phyloP scores from a whole-genome alignment of 345 rosid genomes.

The Lepidium didymum region DNA sequence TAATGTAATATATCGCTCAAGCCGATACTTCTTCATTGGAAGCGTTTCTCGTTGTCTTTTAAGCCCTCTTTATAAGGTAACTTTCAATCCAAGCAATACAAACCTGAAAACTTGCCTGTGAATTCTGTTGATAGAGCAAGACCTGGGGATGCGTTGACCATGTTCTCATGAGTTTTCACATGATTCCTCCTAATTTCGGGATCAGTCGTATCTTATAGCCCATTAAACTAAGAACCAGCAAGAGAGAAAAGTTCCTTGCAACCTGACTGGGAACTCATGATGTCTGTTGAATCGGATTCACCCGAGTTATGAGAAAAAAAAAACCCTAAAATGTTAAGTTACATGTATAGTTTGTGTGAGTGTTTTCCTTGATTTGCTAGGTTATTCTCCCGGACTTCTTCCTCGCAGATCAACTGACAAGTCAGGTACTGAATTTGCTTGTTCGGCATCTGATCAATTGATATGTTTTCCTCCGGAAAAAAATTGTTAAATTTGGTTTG shows the following conservation, averaged over 20 bases:
- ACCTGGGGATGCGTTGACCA: too few relatives aligned
- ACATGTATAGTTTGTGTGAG: background rate
- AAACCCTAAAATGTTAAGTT: background rate
- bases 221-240: too few relatives aligned
- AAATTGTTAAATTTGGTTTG: background rate
- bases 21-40: slow-evolving; percentile 48
- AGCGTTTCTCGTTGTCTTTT: slow-evolving; percentile 43
- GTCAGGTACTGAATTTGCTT: slow-evolving; percentile 43
- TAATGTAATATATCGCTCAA: slow-evolving; percentile 55
- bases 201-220: too few relatives aligned
- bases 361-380: slow-evolving; percentile 21
- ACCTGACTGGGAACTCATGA: too few relatives aligned
- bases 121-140: too few relatives aligned
- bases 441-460: background rate
- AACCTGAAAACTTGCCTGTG: background rate
- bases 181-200: too few relatives aligned
- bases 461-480: background rate
- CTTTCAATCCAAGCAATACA: background rate
- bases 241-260: too few relatives aligned
- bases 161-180: too few relatives aligned
- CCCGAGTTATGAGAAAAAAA: too few relatives aligned
- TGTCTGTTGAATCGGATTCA: too few relatives aligned
- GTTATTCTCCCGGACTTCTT: slow-evolving; percentile 81
- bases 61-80: slow-evolving; percentile 75
- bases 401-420: slow-evolving; percentile 81